Conservation (phyloP, 2,329 filamentous ascomycete species). For the Pestalotiopsis sp. region DNA sequence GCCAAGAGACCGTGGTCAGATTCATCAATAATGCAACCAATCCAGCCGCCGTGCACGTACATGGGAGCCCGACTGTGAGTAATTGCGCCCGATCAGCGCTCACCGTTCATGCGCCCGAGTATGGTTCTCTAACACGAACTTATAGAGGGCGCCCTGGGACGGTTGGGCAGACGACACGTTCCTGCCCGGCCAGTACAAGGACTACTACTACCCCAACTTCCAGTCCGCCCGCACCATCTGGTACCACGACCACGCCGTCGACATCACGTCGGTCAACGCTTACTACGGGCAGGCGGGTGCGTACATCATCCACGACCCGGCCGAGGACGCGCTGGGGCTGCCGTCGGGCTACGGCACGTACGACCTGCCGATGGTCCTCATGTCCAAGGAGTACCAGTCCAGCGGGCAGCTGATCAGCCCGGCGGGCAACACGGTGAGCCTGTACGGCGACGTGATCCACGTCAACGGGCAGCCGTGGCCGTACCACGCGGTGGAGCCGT, state of each 20-base stretch:
- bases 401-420: slow-evolving; percentile 51
- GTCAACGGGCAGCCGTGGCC: slow-evolving; percentile 63
- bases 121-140: background rate
- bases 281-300: slow-evolving; percentile 58
- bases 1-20: slow-evolving; percentile 52
- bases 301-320: slow-evolving; percentile 53
- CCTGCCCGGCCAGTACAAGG: slow-evolving; percentile 38
- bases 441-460: slow-evolving; percentile 59
- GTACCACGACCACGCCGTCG: slow-evolving; percentile 53
- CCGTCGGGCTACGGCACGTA: slow-evolving; percentile 50
- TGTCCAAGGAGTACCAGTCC: slow-evolving; percentile 50
- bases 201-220: slow-evolving; percentile 62
- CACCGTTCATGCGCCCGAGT: background rate
- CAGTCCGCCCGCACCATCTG: slow-evolving; percentile 54
- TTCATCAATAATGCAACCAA: slow-evolving; percentile 49
- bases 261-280: slow-evolving; percentile 51
- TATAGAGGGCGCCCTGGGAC: slow-evolving; percentile 21
- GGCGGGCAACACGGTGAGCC: slow-evolving; percentile 41
- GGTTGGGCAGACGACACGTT: slow-evolving; percentile 57
- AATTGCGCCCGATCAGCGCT: no score
- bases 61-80: slow-evolving; percentile 47
- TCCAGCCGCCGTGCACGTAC: slow-evolving; percentile 51
- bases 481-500: slow-evolving; percentile 56
- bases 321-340: slow-evolving; percentile 47
- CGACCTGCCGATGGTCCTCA: slow-evolving; percentile 52